Evolutionary conservation across 768 basidiomycete genomes (phyloP).

Genomic region (Leccinum fibrillosum): DNA sequence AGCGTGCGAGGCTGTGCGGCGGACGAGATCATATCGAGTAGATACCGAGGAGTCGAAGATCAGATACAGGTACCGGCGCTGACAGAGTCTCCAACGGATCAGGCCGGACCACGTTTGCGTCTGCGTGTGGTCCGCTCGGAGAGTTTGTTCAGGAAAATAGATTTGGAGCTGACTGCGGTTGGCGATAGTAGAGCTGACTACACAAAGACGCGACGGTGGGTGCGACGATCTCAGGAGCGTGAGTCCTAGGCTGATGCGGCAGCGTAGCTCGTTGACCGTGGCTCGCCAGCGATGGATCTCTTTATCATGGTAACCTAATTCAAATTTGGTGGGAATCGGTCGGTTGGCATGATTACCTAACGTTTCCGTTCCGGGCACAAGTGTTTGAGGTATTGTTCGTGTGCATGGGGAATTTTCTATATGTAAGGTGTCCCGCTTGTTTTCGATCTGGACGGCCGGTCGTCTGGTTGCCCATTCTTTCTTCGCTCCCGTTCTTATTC

Average conservation of each 20-base stretch:
- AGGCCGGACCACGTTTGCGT: not conserved
- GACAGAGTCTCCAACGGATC: not conserved
- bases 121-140: not conserved
- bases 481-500: not conserved
- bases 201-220: not conserved
- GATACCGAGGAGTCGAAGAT: not conserved
- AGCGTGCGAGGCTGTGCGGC: not conserved
- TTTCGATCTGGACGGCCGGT: not conserved
- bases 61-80: not conserved
- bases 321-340: slow-evolving; percentile 4
- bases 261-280: not conserved
- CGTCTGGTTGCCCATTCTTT: not conserved
- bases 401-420: not conserved
- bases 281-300: not conserved
- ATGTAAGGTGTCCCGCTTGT: slow-evolving; percentile 3
- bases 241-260: not conserved
- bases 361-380: slow-evolving; percentile 14
- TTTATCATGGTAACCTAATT: not conserved
- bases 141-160: not conserved
- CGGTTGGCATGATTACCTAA: slow-evolving; percentile 12
- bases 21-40: not conserved
- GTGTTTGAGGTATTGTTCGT: slow-evolving; percentile 3
- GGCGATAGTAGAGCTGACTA: not conserved
- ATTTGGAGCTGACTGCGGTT: not conserved
- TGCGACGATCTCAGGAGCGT: not conserved